phyloP scores from a whole-genome alignment of 805 yeast genomes.

The Ogataea angusta region DNA sequence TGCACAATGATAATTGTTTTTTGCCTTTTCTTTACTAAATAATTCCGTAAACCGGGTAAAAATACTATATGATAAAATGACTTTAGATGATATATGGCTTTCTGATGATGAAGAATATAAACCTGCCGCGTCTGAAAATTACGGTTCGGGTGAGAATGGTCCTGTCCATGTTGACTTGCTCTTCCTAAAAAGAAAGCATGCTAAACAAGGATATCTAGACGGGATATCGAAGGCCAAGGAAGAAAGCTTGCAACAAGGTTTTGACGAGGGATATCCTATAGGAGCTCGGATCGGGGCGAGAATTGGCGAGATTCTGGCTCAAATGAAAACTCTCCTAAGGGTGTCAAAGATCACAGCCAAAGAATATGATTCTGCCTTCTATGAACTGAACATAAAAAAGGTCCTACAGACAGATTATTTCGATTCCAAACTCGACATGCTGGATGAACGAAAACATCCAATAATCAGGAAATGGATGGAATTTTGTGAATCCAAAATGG shows the following conservation, averaged over 20 bases:
- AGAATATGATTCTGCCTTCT: conserved; percentile 36
- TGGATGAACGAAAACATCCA: conserved; percentile 29
- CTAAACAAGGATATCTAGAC: conserved; percentile 78
- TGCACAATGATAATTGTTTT: neutral
- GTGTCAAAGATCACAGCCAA: conserved; percentile 7
- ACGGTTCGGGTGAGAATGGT: conserved; percentile 32
- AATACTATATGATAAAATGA: neutral
- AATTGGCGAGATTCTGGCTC: conserved; percentile 65
- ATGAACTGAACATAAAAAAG: conserved; percentile 56
- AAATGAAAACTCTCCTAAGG: conserved; percentile 22
- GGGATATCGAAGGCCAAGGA: conserved; percentile 74
- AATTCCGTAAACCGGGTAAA: conserved; percentile 9
- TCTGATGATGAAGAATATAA: conserved; percentile 29
- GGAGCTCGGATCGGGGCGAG: conserved; percentile 70
- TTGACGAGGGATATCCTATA: conserved; percentile 71
- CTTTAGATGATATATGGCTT: conserved; percentile 34
- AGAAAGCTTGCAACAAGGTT: conserved; percentile 68
- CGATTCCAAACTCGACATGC: conserved; percentile 43
- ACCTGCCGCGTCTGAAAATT: conserved; percentile 32
- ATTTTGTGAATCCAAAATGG: conserved; percentile 10
- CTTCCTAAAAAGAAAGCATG: conserved; percentile 57
- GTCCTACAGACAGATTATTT: conserved; percentile 56
- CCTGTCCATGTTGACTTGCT: conserved; percentile 28
- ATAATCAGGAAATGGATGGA: conserved; percentile 26
- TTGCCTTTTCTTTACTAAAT: conserved; percentile 3